A percentile compares a stretch with the other conserved stretches of the same genome.
phyloP scores from a whole-genome alignment of 352 stramenopile genomes.

The Phytophthora idaei region DNA sequence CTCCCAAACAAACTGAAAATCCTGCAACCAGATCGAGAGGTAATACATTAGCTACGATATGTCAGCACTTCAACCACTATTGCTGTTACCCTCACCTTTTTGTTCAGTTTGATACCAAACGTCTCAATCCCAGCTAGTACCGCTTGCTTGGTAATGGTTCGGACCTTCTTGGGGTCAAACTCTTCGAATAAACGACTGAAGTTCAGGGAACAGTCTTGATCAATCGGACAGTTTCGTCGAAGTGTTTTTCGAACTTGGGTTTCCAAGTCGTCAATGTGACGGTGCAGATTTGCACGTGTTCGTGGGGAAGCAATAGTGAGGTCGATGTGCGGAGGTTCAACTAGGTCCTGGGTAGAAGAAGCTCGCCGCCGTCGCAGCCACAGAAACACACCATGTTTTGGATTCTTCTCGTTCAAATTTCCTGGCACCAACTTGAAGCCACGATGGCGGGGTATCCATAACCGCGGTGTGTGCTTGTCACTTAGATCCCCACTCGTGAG shows the following conservation, averaged over 20 bases:
- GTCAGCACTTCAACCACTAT: not conserved
- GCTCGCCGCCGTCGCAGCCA: slow-evolving; percentile 59
- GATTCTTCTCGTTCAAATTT: slow-evolving; percentile 72
- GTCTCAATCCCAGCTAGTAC: slow-evolving; percentile 57
- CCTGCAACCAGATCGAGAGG: slow-evolving; percentile 28
- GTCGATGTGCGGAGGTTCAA: slow-evolving; percentile 48
- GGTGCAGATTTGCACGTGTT: slow-evolving; percentile 43
- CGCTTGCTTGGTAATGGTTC: slow-evolving; percentile 52
- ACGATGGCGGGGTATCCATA: slow-evolving; percentile 74
- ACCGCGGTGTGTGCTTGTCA: slow-evolving; percentile 62
- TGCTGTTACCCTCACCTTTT: slow-evolving; percentile 50
- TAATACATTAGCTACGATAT: not conserved
- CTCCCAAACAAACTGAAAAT: slow-evolving; percentile 71
- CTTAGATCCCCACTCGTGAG: slow-evolving; percentile 69
- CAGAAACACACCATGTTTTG: slow-evolving; percentile 63
- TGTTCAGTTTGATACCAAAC: slow-evolving; percentile 78
- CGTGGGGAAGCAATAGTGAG: slow-evolving; percentile 45
- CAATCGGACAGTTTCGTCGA: slow-evolving; percentile 70
- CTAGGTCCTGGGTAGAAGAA: slow-evolving; percentile 51
- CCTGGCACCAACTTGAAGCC: slow-evolving; percentile 77
- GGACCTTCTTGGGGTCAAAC: slow-evolving; percentile 75
- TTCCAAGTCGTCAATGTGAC: slow-evolving; percentile 74
- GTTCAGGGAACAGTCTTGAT: slow-evolving; percentile 80
- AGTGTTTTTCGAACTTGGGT: slow-evolving; percentile 71
- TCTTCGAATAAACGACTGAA: slow-evolving; percentile 77